These are phyloP conservation scores for Cyanidium caldarium DNA, from an alignment of 23 red algal species.

Conservation along the genomic window DNA sequence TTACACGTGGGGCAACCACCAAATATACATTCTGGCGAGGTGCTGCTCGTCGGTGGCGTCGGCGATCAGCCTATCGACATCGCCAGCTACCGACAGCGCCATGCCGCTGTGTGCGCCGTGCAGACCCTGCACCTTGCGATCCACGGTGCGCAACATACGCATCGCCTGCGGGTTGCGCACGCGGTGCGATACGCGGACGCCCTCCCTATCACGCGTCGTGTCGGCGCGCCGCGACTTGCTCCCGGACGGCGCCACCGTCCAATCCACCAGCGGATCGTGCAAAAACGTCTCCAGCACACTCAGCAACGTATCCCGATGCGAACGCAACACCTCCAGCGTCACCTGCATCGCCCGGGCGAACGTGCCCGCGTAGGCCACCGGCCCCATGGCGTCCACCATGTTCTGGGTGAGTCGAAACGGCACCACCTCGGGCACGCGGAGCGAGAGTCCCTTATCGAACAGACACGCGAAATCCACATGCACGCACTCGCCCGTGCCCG, in stretches of 20 bases:
- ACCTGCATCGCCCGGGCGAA: slow-evolving; percentile 33
- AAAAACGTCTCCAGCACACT: slow-evolving; percentile 61
- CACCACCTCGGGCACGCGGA: slow-evolving; percentile 81
- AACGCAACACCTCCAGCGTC: slow-evolving; percentile 34
- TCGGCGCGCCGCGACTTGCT: neutral
- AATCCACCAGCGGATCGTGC: slow-evolving; percentile 95
- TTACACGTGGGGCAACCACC: slow-evolving; percentile 83
- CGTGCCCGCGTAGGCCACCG: slow-evolving; percentile 50
- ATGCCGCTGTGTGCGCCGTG: slow-evolving; percentile 26
- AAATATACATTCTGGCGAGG: slow-evolving; percentile 82
- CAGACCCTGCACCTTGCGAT: slow-evolving; percentile 56
- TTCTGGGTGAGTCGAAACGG: slow-evolving; percentile 94
- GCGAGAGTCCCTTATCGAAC: slow-evolving; percentile 80
- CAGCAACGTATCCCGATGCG: slow-evolving; percentile 15
- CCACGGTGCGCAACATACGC: slow-evolving; percentile 8
- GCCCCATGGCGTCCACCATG: slow-evolving; percentile 83
- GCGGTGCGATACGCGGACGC: neutral
- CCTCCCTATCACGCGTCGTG: neutral
- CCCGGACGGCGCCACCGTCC: slow-evolving; percentile 7
- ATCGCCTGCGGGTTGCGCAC: slow-evolving; percentile 16
- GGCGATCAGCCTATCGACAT: slow-evolving; percentile 64
- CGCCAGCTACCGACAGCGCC: slow-evolving; percentile 50
- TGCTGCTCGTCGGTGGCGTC: slow-evolving; percentile 56
- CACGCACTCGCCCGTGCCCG: slow-evolving; percentile 61
- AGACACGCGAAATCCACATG: slow-evolving; percentile 98